These are phyloP conservation scores for Francoa sonchifolia DNA, from an alignment of 441 rosid species.

Conservation along the genomic window DNA sequence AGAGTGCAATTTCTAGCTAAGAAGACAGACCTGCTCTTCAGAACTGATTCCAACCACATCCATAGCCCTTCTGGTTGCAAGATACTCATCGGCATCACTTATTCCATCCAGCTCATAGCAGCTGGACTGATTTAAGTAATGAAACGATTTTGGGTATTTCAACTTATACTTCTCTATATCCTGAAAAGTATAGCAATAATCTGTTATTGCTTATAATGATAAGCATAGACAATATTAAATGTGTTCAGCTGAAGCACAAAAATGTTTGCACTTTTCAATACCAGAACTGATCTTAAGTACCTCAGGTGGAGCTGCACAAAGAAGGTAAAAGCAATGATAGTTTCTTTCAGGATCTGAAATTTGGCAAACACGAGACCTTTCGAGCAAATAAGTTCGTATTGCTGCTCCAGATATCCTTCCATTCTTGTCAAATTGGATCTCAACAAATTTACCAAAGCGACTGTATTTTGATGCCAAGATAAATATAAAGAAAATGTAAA, in stretches of 20 bases:
- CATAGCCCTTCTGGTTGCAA: constrained; percentile 98
- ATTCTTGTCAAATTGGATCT: constrained; percentile 92
- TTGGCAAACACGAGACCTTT: constrained; percentile 99
- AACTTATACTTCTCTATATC: constrained; percentile 76
- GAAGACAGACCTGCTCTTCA: constrained; percentile 75
- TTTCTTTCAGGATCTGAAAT: constrained; percentile 96
- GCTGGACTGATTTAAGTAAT: constrained; percentile 85
- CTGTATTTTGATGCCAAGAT: constrained; percentile 39
- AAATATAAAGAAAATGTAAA: constrained; percentile 4
- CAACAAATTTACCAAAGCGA: constrained; percentile 99
- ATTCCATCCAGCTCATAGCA: constrained; percentile 83
- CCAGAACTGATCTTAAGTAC: constrained; percentile 30
- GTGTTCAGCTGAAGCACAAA: constrained; percentile 4
- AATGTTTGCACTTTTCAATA: constrained; percentile 3
- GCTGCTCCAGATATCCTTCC: constrained; percentile 99
- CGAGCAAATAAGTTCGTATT: constrained; percentile 90
- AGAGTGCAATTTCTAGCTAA: constrained; percentile 8
- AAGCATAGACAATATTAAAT: constrained; percentile 1
- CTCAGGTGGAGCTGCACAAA: constrained; percentile 97
- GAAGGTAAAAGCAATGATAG: constrained; percentile 94
- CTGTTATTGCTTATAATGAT: constrained; percentile 10
- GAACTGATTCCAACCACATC: constrained; percentile 95
- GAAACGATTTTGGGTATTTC: constrained; percentile 57
- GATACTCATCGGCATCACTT: constrained; percentile 84
- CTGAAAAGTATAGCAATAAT: constrained; percentile 26